phyloP scores from a whole-genome alignment of 257 asterid species.

The Solanum sitiens region DNA sequence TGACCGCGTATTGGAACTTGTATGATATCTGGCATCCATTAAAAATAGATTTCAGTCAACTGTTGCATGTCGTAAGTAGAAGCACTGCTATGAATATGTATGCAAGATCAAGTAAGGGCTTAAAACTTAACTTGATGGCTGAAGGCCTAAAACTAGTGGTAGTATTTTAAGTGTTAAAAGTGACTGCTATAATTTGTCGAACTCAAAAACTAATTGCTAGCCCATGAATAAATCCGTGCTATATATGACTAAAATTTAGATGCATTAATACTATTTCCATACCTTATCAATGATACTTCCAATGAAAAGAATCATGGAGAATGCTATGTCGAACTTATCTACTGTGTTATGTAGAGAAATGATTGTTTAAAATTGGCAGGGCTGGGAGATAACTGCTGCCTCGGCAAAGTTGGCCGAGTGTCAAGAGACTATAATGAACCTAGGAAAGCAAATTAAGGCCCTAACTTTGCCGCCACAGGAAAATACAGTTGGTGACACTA shows the following conservation, averaged over 20 bases:
- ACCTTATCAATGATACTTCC: neutral
- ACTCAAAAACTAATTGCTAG: neutral
- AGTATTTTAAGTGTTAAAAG: neutral
- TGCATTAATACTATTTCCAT: neutral
- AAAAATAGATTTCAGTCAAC: neutral
- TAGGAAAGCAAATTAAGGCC: conserved; percentile 65
- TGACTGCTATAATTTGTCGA: neutral
- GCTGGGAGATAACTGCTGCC: conserved; percentile 69
- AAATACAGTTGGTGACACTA: conserved; percentile 28
- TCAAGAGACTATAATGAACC: conserved; percentile 61
- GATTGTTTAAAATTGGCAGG: conserved; percentile 36
- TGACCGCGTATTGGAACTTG: neutral
- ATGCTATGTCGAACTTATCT: neutral
- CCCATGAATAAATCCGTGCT: neutral
- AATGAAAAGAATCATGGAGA: neutral
- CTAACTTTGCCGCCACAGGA: conserved; percentile 34
- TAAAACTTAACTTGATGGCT: neutral
- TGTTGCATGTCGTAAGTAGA: neutral
- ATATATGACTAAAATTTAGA: neutral
- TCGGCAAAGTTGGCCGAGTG: conserved; percentile 71
- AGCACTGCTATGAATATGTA: neutral
- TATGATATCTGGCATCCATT: neutral
- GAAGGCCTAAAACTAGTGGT: neutral
- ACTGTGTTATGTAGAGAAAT: neutral
- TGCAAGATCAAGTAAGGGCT: neutral